A percentile compares a stretch with the other conserved stretches of the same genome.
These are phyloP conservation scores for Boletus vermiculosoides DNA, from an alignment of 768 basidiomycete genomes.

Conservation along the genomic window DNA sequence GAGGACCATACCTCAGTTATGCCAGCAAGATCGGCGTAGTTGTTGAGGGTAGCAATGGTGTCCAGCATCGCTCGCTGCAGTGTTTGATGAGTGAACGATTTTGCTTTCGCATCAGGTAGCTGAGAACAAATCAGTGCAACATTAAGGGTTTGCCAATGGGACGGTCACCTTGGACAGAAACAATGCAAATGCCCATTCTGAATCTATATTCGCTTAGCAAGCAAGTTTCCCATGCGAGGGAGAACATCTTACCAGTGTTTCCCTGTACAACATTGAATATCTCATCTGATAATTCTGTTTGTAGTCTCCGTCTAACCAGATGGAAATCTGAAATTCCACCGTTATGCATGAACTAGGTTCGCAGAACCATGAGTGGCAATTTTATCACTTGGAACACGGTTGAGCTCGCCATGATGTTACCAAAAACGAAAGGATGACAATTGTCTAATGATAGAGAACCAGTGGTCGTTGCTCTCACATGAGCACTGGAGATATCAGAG, in stretches of 20 bases:
- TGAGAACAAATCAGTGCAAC: constrained; percentile 30
- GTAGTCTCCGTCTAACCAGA: constrained; percentile 77
- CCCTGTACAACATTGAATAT: constrained; percentile 87
- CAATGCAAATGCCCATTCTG: constrained; percentile 95
- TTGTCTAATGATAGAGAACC: constrained; percentile 91
- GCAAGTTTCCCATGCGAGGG: not conserved
- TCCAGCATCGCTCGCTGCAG: constrained; percentile 86
- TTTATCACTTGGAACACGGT: not conserved
- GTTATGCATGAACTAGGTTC: constrained; percentile 89
- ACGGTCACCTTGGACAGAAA: constrained; percentile 73
- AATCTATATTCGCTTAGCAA: constrained; percentile 51
- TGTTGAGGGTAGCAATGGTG: constrained; percentile 79
- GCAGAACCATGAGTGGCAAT: not conserved
- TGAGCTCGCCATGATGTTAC: constrained; percentile 78
- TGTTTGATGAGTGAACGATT: constrained; percentile 65
- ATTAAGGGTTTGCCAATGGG: not conserved
- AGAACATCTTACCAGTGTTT: constrained; percentile 68
- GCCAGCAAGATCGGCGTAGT: constrained; percentile 66
- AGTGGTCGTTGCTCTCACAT: constrained; percentile 92
- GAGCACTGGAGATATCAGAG: constrained; percentile 50
- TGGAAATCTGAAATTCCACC: constrained; percentile 88
- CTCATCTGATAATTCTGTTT: constrained; percentile 73
- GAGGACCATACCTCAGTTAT: constrained; percentile 59
- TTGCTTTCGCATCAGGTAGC: constrained; percentile 80
- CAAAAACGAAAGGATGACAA: constrained; percentile 92